Conservation (phyloP, 2,329 filamentous ascomycete species). For the Samsoniella hepiali region DNA sequence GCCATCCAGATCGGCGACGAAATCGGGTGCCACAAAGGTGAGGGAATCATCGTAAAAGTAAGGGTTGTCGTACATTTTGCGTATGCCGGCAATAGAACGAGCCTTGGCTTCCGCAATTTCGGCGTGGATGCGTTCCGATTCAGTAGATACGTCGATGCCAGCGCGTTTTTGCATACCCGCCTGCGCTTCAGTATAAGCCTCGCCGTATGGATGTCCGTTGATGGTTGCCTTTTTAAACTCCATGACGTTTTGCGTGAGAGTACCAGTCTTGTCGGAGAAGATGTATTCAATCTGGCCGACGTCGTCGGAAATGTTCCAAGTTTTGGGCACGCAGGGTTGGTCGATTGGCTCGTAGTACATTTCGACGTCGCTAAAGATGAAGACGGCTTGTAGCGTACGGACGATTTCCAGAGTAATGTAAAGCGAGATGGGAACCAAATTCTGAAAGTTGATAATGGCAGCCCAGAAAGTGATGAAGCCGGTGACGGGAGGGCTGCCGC, state of each 20-base stretch:
- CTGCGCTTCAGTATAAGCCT: conserved; percentile 96
- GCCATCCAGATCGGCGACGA: conserved; percentile 77
- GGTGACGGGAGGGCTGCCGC: conserved; percentile 68
- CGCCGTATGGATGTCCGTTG: conserved; percentile 93
- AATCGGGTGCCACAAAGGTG: conserved; percentile 90
- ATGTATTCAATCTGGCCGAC: conserved; percentile 98
- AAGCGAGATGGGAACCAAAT: conserved; percentile 95
- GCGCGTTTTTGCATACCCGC: conserved; percentile 92
- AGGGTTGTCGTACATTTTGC: conserved; percentile 80
- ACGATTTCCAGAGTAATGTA: conserved; percentile 98
- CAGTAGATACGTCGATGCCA: conserved; percentile 81
- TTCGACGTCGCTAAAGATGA: conserved; percentile 92
- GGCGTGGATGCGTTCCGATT: conserved; percentile 65
- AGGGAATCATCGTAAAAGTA: conserved; percentile 87
- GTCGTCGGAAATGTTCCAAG: conserved; percentile 99
- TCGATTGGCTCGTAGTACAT: conserved; percentile 98
- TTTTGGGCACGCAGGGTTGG: conserved; percentile 93
- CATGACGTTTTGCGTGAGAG: conserved; percentile 96
- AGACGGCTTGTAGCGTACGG: conserved; percentile 86
- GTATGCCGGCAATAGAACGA: conserved; percentile 68
- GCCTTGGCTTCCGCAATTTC: conserved; percentile 78
- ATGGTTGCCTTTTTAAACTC: conserved; percentile 99
- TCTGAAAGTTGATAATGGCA: conserved; percentile 91
- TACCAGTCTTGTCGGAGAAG: conserved; percentile 97
- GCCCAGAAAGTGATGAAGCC: conserved; percentile 98